These are phyloP conservation scores for Candida palmyrensis DNA, from an alignment of 805 yeast species.

Conservation along the genomic window DNA sequence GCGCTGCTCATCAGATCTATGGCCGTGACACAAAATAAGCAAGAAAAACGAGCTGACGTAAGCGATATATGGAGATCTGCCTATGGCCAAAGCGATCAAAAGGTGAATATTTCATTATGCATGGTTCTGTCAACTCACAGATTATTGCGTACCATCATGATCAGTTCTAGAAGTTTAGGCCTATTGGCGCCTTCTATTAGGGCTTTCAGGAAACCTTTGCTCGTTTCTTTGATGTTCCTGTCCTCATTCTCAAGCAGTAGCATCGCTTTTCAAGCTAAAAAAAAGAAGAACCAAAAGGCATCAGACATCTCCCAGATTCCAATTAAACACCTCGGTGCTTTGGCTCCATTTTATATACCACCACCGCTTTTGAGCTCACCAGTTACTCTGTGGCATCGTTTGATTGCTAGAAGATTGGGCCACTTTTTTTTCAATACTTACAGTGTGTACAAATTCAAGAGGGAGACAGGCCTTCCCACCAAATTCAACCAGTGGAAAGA, in stretches of 20 bases:
- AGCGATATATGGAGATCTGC: background rate
- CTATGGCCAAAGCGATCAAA: background rate
- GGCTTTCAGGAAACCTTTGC: too few species aligned
- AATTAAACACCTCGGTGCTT: constrained; percentile 32
- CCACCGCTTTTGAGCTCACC: constrained; percentile 25
- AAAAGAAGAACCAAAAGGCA: constrained; percentile 13
- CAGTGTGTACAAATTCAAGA: constrained; percentile 42
- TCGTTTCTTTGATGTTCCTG: too few species aligned
- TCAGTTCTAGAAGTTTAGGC: too few species aligned
- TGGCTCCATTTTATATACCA: constrained; percentile 41
- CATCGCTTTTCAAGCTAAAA: too few species aligned
- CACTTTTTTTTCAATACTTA: constrained; percentile 63
- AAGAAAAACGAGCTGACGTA: background rate
- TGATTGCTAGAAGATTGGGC: constrained; percentile 58
- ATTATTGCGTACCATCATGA: too few species aligned
- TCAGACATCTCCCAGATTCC: constrained; percentile 36
- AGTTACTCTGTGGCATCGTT: constrained; percentile 35
- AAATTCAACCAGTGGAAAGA: constrained; percentile 82
- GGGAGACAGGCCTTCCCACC: constrained; percentile 38
- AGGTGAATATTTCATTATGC: too few species aligned
- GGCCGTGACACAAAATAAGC: too few species aligned
- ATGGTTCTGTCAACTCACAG: too few species aligned
- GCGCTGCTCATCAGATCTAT: too few species aligned
- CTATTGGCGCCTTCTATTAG: too few species aligned
- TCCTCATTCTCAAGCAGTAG: too few species aligned